Evolutionary conservation across 495 filamentous ascomycete genomes (phyloP).

Genomic region (Penicillium mononematosum): DNA sequence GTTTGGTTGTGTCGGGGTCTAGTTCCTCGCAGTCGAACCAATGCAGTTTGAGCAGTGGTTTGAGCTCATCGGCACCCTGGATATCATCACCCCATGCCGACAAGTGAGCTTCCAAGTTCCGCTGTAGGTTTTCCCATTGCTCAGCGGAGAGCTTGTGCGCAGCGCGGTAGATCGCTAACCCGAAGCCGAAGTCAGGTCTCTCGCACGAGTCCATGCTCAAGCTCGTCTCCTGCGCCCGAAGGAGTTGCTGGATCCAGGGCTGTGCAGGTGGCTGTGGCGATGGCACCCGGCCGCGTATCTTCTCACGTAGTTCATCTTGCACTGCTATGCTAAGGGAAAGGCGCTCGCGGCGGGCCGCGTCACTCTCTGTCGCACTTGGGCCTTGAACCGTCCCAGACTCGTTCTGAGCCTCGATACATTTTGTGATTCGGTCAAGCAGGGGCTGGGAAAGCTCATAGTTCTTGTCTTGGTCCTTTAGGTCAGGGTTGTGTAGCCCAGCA

Average conservation of each 20-base stretch:
- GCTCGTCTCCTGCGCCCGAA: conserved; percentile 3
- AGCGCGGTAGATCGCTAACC: conserved; percentile 22
- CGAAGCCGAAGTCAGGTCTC: conserved; percentile 1
- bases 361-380: conserved; percentile 8
- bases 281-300: conserved; percentile 10
- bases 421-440: conserved; percentile 1
- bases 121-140: conserved; percentile 12
- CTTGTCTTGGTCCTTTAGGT: conserved; percentile 1
- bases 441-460: background rate
- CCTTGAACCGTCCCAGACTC: conserved; percentile 9
- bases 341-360: conserved; percentile 11
- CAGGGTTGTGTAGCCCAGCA: conserved; percentile 3
- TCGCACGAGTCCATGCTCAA: background rate
- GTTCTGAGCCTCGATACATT: conserved; percentile 13
- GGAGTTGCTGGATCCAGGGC: conserved; percentile 10
- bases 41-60: conserved; percentile 16
- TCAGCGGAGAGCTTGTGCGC: conserved; percentile 12
- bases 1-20: conserved; percentile 5
- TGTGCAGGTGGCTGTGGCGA: conserved; percentile 12
- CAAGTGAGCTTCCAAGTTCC: conserved; percentile 15
- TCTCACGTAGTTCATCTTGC: conserved; percentile 11
- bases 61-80: conserved; percentile 12
- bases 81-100: conserved; percentile 17
- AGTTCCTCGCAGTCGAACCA: conserved; percentile 25
- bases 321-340: conserved; percentile 5